These are phyloP conservation scores for Helotiales sp. DNA, from an alignment of 2,329 filamentous ascomycete species.

Conservation along the genomic window DNA sequence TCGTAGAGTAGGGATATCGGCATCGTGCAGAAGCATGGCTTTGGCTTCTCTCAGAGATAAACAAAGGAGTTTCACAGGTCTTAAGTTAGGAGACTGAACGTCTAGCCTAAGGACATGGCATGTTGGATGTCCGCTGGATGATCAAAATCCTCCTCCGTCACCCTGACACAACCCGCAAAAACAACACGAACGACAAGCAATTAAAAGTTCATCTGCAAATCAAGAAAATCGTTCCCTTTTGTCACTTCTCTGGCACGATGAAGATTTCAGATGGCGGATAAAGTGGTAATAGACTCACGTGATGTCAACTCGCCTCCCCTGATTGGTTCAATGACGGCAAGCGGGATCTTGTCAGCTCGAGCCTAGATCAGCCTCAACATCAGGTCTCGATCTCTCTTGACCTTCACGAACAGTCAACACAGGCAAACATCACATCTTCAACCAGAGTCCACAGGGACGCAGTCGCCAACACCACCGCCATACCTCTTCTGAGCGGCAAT, in stretches of 20 bases:
- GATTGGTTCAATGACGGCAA: neutral
- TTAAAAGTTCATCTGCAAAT: neutral
- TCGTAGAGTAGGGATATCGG: neutral
- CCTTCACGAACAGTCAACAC: neutral
- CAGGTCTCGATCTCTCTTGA: neutral
- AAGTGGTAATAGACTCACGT: neutral
- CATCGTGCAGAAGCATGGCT: neutral
- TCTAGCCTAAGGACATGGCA: neutral
- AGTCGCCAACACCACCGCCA: neutral
- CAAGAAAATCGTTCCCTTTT: neutral
- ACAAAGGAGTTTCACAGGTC: no score
- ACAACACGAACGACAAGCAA: neutral
- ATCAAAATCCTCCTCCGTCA: neutral
- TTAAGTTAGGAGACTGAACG: neutral
- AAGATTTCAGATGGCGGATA: neutral
- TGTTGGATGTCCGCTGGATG: neutral
- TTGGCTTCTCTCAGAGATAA: no score
- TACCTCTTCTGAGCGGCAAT: slow-evolving; percentile 46
- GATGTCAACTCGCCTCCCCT: neutral
- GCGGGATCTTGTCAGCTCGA: neutral
- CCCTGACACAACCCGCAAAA: neutral
- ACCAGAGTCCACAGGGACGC: neutral
- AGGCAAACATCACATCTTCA: neutral
- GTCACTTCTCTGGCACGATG: neutral
- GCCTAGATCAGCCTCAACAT: neutral